These are phyloP conservation scores for Coemansia javaensis DNA, from an alignment of 192 early-diverging fungal genomes.

Conservation along the genomic window DNA sequence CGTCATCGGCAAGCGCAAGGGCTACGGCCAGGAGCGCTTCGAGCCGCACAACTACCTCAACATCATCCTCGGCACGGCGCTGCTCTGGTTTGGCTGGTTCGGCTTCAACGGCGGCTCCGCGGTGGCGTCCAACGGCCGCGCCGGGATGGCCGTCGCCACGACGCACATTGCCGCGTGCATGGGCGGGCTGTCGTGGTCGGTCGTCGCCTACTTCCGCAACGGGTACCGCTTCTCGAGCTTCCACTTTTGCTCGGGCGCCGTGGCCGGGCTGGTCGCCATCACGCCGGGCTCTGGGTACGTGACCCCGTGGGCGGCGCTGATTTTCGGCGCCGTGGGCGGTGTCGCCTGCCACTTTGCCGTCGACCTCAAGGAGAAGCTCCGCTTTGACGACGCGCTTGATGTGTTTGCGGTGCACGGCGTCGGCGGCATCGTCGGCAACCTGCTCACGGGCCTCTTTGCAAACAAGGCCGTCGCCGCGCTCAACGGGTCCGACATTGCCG, in stretches of 20 bases:
- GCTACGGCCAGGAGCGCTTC: constrained; percentile 66
- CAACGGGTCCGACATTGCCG: constrained; percentile 56
- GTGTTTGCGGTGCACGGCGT: constrained; percentile 88
- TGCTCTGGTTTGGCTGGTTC: constrained; percentile 96
- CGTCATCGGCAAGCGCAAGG: constrained; percentile 75
- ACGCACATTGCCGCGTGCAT: constrained; percentile 82
- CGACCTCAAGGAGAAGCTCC: constrained; percentile 75
- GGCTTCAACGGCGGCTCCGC: constrained; percentile 94
- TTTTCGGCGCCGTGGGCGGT: constrained; percentile 73
- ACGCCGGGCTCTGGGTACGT: constrained; percentile 91
- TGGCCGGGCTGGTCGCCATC: constrained; percentile 88
- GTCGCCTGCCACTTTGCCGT: constrained; percentile 75
- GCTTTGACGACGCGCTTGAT: constrained; percentile 90
- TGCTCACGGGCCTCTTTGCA: constrained; percentile 87
- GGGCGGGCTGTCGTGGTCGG: constrained; percentile 80
- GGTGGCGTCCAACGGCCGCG: constrained; percentile 72
- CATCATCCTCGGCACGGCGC: constrained; percentile 82
- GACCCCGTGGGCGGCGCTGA: constrained; percentile 70
- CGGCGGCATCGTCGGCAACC: constrained; percentile 73
- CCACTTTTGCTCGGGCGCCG: constrained; percentile 91
- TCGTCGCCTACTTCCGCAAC: constrained; percentile 69
- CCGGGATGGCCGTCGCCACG: constrained; percentile 77
- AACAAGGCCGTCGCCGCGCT: constrained; percentile 64
- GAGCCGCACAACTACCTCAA: constrained; percentile 88
- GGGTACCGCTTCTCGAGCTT: constrained; percentile 82